Evolutionary conservation across 164 flowering plant species (phyloP), one percentile per base, ranked within the genome.

Genomic region (Malania oleifera): DNA sequence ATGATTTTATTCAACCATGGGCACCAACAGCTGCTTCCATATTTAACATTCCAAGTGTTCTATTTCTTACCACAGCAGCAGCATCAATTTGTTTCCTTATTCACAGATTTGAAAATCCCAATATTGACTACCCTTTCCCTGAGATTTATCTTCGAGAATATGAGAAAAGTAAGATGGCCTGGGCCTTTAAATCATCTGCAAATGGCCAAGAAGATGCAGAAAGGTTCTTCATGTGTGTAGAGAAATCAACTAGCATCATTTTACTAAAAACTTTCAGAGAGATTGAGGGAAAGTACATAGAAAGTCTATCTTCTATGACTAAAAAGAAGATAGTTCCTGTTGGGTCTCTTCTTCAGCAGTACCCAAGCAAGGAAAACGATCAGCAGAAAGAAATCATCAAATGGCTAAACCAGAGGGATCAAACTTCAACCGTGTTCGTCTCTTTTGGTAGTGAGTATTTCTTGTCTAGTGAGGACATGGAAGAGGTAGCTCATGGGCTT

Each of bases 371-470:
- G 5, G 18, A 1, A 5, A 25, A 3, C 5, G 15, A 27, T 24
- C 7, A 50, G 12, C 15, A 13, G 4, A 14, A 52, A 3, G 15
- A 20, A 0, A 38, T 59, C 43, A 60, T 34, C 5, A 31, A 60
- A 11, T 59, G 64, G 63, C 64, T 59, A 9, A 56, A 45, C 22
- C 13, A 63, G 17, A 64, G 65, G 50, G 43, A 46, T 0, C 5
- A 3, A 28, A 18, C 48, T 19, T 69, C 69, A 3, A 45, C 47
- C 10, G 61, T 56, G 34, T 60, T 60, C 38, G 66, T 60, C 14
- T 65, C 66, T 0, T 70, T 70, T 27, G 73, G 73, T n/a, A 65
- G 55, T 7, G 73, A 70, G 56, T 65, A 52, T 10, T 70, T 56
- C 41, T 43, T 57, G 0, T 50, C 66, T 10, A 41, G 31, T 40